phyloP scores from a whole-genome alignment of 1,139 yeast species.

The Yarrowia galli region DNA sequence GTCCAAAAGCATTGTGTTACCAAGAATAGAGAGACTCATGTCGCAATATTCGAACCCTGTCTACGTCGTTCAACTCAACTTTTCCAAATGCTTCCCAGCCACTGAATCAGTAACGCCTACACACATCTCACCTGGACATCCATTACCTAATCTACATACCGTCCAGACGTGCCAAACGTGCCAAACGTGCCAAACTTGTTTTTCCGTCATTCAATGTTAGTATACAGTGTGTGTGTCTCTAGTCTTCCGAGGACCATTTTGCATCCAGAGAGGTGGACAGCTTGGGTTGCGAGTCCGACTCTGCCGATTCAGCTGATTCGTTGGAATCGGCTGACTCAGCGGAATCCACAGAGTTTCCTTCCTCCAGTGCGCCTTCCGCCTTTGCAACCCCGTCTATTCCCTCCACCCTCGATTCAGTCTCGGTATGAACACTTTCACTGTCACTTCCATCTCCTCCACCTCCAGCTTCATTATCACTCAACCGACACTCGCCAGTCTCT shows the following conservation, averaged over 20 bases:
- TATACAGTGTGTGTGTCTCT: slow-evolving; percentile 24
- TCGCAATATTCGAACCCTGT: no score
- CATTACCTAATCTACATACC: not conserved
- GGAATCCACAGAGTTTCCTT: not conserved
- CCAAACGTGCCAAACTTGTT: no score
- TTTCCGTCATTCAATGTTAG: slow-evolving; percentile 28
- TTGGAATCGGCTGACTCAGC: not conserved
- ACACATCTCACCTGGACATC: not conserved
- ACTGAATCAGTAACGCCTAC: no score
- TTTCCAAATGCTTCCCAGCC: no score
- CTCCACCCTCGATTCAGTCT: slow-evolving; percentile 28
- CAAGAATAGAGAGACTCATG: no score
- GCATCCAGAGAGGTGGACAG: slow-evolving; percentile 32
- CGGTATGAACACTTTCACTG: slow-evolving; percentile 33
- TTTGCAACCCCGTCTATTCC: not conserved
- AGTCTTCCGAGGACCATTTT: slow-evolving; percentile 31
- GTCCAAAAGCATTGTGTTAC: no score
- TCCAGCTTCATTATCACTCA: not conserved
- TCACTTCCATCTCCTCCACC: slow-evolving; percentile 11
- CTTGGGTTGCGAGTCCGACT: slow-evolving; percentile 7
- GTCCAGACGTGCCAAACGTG: no score
- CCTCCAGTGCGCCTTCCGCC: not conserved
- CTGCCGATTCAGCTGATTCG: not conserved
- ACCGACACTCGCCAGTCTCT: slow-evolving; percentile 16
- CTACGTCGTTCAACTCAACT: no score